Evolutionary conservation across 2,329 filamentous ascomycete genomes (phyloP).

Genomic region (Fusarium xylarioides): DNA sequence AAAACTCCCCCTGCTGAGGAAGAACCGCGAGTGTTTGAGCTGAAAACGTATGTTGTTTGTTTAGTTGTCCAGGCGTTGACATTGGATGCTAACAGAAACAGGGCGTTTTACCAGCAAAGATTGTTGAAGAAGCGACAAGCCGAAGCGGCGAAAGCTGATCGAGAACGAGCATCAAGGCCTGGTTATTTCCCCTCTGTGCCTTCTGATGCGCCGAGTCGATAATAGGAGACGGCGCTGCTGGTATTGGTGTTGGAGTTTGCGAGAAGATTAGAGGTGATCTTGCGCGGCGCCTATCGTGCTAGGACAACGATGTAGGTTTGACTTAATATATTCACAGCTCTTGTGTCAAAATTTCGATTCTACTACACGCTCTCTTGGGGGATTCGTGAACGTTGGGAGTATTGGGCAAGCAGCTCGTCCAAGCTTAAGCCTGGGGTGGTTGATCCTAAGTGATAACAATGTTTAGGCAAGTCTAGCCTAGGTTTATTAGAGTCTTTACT

Average conservation of each 20-base stretch:
- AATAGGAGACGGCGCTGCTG: background rate
- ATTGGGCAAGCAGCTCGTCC: background rate
- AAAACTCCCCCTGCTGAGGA: conserved; percentile 50
- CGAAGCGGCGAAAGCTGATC: conserved; percentile 74
- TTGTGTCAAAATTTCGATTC: background rate
- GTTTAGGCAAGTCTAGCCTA: background rate
- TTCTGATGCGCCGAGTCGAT: conserved; percentile 60
- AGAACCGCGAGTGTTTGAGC: conserved; percentile 81
- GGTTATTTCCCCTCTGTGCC: conserved; percentile 87
- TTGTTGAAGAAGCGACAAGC: conserved; percentile 71
- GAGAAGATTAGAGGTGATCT: background rate
- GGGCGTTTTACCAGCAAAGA: conserved; percentile 87
- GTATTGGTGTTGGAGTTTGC: background rate
- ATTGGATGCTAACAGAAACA: conserved; percentile 46
- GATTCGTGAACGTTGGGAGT: background rate
- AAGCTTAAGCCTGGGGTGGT: no score
- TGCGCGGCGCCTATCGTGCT: background rate
- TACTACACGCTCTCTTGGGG: background rate
- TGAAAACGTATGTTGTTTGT: conserved; percentile 71
- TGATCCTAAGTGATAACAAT: background rate
- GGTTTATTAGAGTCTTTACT: no score
- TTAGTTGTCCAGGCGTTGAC: no score
- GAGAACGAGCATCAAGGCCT: conserved; percentile 81
- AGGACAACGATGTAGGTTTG: background rate
- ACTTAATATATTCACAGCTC: background rate